Evolutionary conservation across 345 rosid genomes (phyloP).

Genomic region (Streptanthus diversifolius): DNA sequence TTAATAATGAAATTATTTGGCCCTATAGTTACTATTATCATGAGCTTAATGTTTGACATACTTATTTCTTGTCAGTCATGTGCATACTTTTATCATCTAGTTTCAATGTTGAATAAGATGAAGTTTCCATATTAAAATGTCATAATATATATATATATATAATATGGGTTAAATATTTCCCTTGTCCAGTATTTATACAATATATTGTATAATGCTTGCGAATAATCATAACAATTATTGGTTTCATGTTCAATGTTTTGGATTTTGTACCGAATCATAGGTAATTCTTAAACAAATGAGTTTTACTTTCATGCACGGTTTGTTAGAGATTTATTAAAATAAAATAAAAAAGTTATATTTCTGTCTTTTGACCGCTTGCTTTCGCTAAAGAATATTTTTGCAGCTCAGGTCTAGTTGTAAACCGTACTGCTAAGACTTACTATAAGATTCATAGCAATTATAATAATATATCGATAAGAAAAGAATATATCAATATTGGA

Average conservation of each 20-base stretch:
- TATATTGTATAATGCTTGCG: slow-evolving; percentile 18
- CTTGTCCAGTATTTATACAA: slow-evolving; percentile 11
- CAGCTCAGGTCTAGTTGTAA: slow-evolving; percentile 38
- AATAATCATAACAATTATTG: slow-evolving; percentile 40
- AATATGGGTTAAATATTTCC: not conserved
- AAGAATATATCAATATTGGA: slow-evolving; percentile 3
- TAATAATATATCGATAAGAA: slow-evolving; percentile 12
- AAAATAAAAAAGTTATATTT: slow-evolving; percentile 11
- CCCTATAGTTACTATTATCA: not conserved
- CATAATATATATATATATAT: not conserved
- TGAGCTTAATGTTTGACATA: slow-evolving; percentile 18
- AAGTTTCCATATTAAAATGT: slow-evolving; percentile 18
- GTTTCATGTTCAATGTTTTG: slow-evolving; percentile 43
- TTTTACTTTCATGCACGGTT: slow-evolving; percentile 32
- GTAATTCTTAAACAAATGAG: slow-evolving; percentile 13
- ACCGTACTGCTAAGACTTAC: slow-evolving; percentile 27
- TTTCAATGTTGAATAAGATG: slow-evolving; percentile 27
- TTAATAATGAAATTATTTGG: not conserved
- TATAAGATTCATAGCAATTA: slow-evolving; percentile 24
- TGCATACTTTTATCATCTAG: slow-evolving; percentile 28
- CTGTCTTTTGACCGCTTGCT: slow-evolving; percentile 38
- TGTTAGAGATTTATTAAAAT: slow-evolving; percentile 8
- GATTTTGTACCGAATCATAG: slow-evolving; percentile 39
- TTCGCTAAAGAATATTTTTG: slow-evolving; percentile 29
- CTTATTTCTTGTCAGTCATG: slow-evolving; percentile 17